A percentile compares a stretch with the other conserved stretches of the same genome.
Evolutionary conservation across 768 basidiomycete genomes (phyloP).

Genomic region (Cantharellus anzutake): DNA sequence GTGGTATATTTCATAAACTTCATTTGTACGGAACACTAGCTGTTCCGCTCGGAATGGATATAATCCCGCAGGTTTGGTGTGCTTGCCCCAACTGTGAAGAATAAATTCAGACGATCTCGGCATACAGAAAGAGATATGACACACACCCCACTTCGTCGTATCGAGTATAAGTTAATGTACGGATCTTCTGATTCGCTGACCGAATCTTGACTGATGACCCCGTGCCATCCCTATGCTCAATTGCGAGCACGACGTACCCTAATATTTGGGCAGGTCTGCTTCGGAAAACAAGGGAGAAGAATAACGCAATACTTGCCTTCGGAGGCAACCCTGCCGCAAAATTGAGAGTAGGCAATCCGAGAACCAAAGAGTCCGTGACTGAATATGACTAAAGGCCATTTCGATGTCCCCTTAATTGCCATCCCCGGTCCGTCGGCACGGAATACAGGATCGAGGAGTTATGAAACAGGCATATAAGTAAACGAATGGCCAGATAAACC

Average conservation of each 20-base stretch:
- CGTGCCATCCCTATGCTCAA: constrained; percentile 31
- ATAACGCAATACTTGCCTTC: constrained; percentile 24
- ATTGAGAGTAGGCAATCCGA: constrained; percentile 43
- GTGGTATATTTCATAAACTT: constrained; percentile 45
- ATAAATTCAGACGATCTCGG: background rate
- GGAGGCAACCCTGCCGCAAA: constrained; percentile 54
- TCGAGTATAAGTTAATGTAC: too few species aligned
- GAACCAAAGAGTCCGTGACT: constrained; percentile 70
- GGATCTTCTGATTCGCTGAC: too few species aligned
- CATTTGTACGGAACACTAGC: constrained; percentile 44
- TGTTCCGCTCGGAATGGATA: constrained; percentile 46
- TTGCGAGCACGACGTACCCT: constrained; percentile 25
- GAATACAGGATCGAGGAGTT: constrained; percentile 25
- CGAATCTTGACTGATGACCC: constrained; percentile 15
- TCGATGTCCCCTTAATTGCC: constrained; percentile 3
- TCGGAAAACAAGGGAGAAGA: too few species aligned
- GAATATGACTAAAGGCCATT: constrained; percentile 69
- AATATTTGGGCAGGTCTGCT: too few species aligned
- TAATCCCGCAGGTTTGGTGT: constrained; percentile 12
- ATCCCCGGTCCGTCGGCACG: too few species aligned
- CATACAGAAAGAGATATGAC: too few species aligned
- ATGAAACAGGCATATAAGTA: constrained; percentile 32
- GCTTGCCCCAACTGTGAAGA: constrained; percentile 11
- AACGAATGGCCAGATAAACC: constrained; percentile 26
- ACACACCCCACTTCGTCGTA: too few species aligned